Base-by-base conservation (phyloP, 2,329 filamentous ascomycete genomes). In the Chrysoporthe puriensis region DNA sequence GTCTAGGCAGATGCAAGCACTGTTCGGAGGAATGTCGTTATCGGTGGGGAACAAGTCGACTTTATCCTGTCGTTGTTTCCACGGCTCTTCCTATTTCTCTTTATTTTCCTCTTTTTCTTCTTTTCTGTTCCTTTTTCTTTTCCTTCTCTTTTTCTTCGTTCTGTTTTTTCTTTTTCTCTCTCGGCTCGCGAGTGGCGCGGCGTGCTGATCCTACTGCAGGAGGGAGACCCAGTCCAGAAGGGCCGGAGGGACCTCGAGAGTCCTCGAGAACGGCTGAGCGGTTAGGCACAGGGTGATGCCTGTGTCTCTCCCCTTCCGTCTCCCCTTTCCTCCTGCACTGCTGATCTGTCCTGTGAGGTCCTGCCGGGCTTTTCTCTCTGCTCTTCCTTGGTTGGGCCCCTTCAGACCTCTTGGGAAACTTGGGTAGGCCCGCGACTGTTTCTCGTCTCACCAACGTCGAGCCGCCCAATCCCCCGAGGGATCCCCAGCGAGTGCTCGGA, bases 381-480 rank as follows among this genome's bases (percentile, higher is more conserved):
- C 2, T 36, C 40, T n/a, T 34, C 21, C 43, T 57, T n/a, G 36
- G 36, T 5, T 9, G 9, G 36, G 36, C 36, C 36, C 1, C 16
- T 18, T 26, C 8, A 21, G n/a, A 54, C 50, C 21, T 54, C 44
- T 18, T 21, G 13, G 18, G 16, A 5, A 40, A 18, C 40, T n/a
- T 57, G 32, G n/a, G 58, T 26, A 60, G 52, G 46, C 43, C 56
- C 60, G 59, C 59, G 43, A 61, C 50, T 48, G 36, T 63, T 34
- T 26, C 32, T 64, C 65, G 65, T 64, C 68, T 64, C 65, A 67
- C 58, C 58, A 62, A 60, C 36, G 52, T 54, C 60, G 42, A 63
- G 61, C 46, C 63, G 40, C 18, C 16, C 9, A 9, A 34, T 5
- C 32, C 8, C 36, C 21, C 21, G n/a, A 26, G 44, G 40, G 40